Percentiles rank a stretch among this genome's conserved stretches.
Evolutionary conservation across 1,139 yeast genomes (phyloP).

Genomic region (Eremothecium cymbalariae): DNA sequence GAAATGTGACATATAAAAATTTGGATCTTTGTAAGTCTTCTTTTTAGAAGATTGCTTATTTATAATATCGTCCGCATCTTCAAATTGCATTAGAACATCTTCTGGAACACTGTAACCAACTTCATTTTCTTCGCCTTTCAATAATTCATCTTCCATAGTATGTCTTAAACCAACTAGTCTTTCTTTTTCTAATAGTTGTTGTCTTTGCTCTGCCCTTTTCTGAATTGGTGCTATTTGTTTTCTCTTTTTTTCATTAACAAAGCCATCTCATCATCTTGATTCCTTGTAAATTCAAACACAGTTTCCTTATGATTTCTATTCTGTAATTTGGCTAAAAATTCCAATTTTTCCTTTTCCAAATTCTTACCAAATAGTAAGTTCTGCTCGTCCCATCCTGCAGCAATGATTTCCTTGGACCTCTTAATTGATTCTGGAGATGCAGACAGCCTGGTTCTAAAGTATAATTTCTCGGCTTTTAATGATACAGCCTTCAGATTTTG

Average conservation of each 20-base stretch:
- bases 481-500: conserved; percentile 62
- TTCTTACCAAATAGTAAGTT: conserved; percentile 70
- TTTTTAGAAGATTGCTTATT: conserved; percentile 32
- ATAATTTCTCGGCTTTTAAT: conserved; percentile 77
- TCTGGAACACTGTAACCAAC: conserved; percentile 50
- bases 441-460: conserved; percentile 73
- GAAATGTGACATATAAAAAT: conserved; percentile 78
- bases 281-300: conserved; percentile 76
- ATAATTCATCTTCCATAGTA: conserved; percentile 61
- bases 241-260: conserved; percentile 82
- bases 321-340: conserved; percentile 60
- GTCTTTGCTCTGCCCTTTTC: conserved; percentile 62
- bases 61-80: conserved; percentile 51
- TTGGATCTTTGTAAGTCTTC: conserved; percentile 66
- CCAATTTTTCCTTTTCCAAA: conserved; percentile 64
- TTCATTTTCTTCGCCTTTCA: conserved; percentile 46
- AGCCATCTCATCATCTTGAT: conserved; percentile 62
- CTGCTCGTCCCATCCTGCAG: conserved; percentile 85
- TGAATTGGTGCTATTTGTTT: conserved; percentile 84
- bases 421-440: conserved; percentile 82
- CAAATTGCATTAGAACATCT: conserved; percentile 46
- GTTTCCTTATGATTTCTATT: conserved; percentile 74
- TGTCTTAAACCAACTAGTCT: conserved; percentile 69
- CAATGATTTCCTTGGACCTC: conserved; percentile 71
- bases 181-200: conserved; percentile 63